A percentile compares a stretch with the other conserved stretches of the same genome.
Conservation (phyloP, 306 rosid genomes). For the Ochetophila trinervis region DNA sequence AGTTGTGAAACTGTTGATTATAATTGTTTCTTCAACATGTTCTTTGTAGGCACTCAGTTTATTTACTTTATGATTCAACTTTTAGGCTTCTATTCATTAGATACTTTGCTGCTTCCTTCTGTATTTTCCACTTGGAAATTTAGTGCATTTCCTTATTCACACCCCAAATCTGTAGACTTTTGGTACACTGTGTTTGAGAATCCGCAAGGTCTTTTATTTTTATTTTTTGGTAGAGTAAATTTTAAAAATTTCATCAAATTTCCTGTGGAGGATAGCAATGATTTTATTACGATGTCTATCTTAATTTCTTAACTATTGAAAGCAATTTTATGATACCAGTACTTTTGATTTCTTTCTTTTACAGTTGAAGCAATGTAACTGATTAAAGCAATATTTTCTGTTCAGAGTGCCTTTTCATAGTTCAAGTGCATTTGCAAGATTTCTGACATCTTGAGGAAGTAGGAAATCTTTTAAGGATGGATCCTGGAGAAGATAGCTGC, state of each 20-base stretch:
- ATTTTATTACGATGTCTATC: not conserved
- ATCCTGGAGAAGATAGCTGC: constrained; percentile 63
- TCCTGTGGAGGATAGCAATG: not conserved
- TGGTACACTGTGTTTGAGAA: constrained; percentile 7
- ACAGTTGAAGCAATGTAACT: constrained; percentile 17
- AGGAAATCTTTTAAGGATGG: constrained; percentile 45
- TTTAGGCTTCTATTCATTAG: not conserved
- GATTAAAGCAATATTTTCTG: constrained; percentile 15
- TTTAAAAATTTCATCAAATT: not conserved
- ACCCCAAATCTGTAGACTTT: not conserved
- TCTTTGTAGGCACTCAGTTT: constrained; percentile 8
- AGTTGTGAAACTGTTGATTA: constrained; percentile 2
- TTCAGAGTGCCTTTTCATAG: constrained; percentile 32
- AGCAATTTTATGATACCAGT: constrained; percentile 3
- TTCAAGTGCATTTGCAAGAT: constrained; percentile 28
- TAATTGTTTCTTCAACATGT: not conserved
- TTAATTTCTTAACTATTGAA: not conserved
- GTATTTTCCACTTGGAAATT: not conserved
- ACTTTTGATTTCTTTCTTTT: constrained; percentile 9
- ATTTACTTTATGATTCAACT: not conserved
- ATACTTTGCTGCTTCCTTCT: not conserved
- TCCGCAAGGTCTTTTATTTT: not conserved
- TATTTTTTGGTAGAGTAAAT: not conserved
- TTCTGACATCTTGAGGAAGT: constrained; percentile 23
- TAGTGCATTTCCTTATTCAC: not conserved